Evolutionary conservation across 1,139 yeast species (phyloP).

Genomic region (Suhomyces maxii): DNA sequence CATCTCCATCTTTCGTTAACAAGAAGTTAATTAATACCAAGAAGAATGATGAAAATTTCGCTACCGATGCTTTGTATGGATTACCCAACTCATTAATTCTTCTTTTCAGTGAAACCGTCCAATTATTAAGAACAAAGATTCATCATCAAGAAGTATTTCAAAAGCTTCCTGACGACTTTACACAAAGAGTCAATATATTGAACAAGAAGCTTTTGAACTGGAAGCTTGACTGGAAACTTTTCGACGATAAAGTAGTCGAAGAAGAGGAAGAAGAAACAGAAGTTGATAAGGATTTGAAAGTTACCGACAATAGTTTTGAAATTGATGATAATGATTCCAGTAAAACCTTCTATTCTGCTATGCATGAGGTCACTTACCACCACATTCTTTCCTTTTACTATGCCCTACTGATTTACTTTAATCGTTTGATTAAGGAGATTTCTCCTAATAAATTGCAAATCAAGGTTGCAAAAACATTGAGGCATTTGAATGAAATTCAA

Average conservation of each 20-base stretch:
- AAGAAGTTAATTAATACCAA: conserved; percentile 47
- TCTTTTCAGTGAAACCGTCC: conserved; percentile 69
- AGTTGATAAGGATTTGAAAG: conserved; percentile 7
- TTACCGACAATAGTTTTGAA: conserved; percentile 3
- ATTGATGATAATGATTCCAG: conserved; percentile 14
- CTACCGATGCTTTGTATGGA: conserved; percentile 83
- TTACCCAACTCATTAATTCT: conserved; percentile 77
- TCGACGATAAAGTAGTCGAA: conserved; percentile 11
- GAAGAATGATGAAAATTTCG: conserved; percentile 55
- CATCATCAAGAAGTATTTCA: conserved; percentile 41
- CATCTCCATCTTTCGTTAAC: conserved; percentile 45
- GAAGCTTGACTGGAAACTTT: conserved; percentile 66
- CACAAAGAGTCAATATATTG: conserved; percentile 46
- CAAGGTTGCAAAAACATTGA: conserved; percentile 60
- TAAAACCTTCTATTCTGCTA: conserved; percentile 47
- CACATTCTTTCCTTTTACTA: conserved; percentile 81
- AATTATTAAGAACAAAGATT: conserved; percentile 60
- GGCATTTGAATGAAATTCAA: conserved; percentile 66
- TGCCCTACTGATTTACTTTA: conserved; percentile 73
- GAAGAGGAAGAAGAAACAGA: conserved; percentile 7
- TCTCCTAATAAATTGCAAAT: conserved; percentile 55
- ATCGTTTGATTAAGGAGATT: conserved; percentile 60
- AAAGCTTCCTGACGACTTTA: conserved; percentile 43
- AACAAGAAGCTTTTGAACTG: conserved; percentile 58
- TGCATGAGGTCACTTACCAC: conserved; percentile 77